phyloP scores from a whole-genome alignment of 1,284 basidiomycete genomes.

The Anthracocystis walkeri region DNA sequence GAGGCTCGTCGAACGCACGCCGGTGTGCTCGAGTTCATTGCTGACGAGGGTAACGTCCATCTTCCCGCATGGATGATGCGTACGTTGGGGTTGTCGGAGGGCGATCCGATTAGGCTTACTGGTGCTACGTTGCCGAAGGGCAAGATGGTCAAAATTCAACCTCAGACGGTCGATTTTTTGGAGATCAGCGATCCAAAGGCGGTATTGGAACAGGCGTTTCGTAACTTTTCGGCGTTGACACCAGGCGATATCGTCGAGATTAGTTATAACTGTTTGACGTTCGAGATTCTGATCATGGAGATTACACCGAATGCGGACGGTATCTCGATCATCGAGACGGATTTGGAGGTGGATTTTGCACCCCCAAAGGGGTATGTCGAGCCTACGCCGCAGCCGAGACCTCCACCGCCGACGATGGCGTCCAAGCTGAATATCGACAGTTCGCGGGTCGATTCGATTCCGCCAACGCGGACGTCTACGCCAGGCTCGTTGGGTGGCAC shows the following conservation, averaged over 20 bases:
- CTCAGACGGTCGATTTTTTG: slow-evolving; percentile 93
- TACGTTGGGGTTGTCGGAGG: slow-evolving; percentile 88
- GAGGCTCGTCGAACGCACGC: slow-evolving; percentile 78
- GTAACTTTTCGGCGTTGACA: slow-evolving; percentile 82
- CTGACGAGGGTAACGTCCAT: slow-evolving; percentile 94
- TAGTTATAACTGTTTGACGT: slow-evolving; percentile 79
- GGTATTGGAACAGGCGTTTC: slow-evolving; percentile 92
- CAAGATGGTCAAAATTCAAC: slow-evolving; percentile 95
- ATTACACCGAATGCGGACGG: slow-evolving; percentile 80
- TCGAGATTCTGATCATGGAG: slow-evolving; percentile 96
- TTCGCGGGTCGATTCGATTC: slow-evolving; percentile 57
- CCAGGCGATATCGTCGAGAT: slow-evolving; percentile 72
- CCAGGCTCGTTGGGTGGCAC: slow-evolving; percentile 53
- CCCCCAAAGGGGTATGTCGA: slow-evolving; percentile 81
- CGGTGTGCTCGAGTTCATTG: slow-evolving; percentile 98
- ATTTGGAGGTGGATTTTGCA: slow-evolving; percentile 83
- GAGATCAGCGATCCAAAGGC: slow-evolving; percentile 92
- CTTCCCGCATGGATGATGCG: slow-evolving; percentile 99
- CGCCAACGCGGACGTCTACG: slow-evolving; percentile 69
- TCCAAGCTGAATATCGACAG: slow-evolving; percentile 92
- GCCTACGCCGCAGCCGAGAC: slow-evolving; percentile 82
- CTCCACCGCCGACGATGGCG: slow-evolving; percentile 91
- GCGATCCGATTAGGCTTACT: slow-evolving; percentile 91
- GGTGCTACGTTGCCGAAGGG: slow-evolving; percentile 91
- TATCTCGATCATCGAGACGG: slow-evolving; percentile 92